These are phyloP conservation scores for Euryodendron excelsum DNA, from an alignment of 148 eudicot species.

Conservation along the genomic window DNA sequence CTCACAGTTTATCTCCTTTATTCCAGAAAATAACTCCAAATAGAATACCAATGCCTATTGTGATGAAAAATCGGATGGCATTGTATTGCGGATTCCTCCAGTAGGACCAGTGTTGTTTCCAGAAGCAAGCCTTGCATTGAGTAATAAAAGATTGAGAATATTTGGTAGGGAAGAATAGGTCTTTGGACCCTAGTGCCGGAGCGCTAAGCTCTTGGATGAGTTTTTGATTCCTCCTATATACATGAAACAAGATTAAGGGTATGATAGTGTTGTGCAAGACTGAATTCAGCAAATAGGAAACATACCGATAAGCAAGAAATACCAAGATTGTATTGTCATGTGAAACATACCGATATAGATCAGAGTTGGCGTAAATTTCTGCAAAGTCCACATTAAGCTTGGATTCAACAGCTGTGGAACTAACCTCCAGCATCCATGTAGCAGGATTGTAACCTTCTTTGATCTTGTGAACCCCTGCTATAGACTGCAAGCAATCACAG, in stretches of 20 bases:
- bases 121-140: constrained; percentile 49
- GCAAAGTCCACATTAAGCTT: constrained; percentile 26
- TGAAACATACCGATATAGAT: constrained; percentile 19
- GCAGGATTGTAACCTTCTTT: constrained; percentile 35
- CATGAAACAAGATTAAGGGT: background rate
- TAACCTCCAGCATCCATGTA: constrained; percentile 40
- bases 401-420: constrained; percentile 23
- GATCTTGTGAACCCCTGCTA: constrained; percentile 27
- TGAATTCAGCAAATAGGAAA: too few species aligned
- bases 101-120: constrained; percentile 50
- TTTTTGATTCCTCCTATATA: constrained; percentile 41
- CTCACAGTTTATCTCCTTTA: constrained; percentile 38
- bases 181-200: constrained; percentile 38
- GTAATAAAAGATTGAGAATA: constrained; percentile 36
- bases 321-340: background rate
- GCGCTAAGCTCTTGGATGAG: constrained; percentile 39
- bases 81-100: constrained; percentile 51
- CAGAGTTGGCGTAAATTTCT: constrained; percentile 26
- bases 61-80: constrained; percentile 37
- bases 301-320: background rate
- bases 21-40: constrained; percentile 50
- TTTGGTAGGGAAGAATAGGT: constrained; percentile 40
- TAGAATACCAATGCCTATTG: constrained; percentile 36
- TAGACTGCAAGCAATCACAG: constrained; percentile 21
- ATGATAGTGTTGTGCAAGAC: too few species aligned